A percentile compares a stretch with the other conserved stretches of the same genome.
Evolutionary conservation across 441 rosid genomes (phyloP).

Genomic region (Populus hybrid): DNA sequence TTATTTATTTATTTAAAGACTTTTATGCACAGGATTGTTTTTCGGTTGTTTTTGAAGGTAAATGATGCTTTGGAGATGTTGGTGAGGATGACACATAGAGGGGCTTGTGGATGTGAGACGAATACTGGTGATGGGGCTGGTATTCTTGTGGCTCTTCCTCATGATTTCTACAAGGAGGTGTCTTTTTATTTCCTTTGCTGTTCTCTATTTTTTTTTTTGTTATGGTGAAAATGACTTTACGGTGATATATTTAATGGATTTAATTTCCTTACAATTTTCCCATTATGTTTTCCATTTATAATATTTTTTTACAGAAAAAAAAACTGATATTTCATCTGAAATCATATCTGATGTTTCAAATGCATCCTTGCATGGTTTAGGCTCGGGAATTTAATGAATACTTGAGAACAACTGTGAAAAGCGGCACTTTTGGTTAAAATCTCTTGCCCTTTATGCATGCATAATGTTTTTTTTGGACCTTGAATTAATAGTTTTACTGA

Average conservation of each 20-base stretch:
- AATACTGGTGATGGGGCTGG: slow-evolving; percentile 99
- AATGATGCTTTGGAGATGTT: slow-evolving; percentile 97
- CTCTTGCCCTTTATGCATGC: too few species aligned
- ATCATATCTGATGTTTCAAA: background rate
- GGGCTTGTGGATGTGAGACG: slow-evolving; percentile 98
- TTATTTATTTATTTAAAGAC: background rate
- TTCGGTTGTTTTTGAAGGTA: slow-evolving; percentile 38
- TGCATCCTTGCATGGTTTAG: background rate
- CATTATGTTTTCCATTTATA: background rate
- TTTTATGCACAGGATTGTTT: background rate
- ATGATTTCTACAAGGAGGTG: slow-evolving; percentile 75
- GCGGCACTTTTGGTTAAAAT: background rate
- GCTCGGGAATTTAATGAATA: background rate
- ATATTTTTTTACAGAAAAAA: too few species aligned
- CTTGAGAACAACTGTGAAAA: background rate
- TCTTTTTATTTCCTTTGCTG: background rate
- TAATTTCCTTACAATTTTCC: background rate
- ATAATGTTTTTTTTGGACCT: too few species aligned
- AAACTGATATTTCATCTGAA: background rate
- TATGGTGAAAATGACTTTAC: background rate
- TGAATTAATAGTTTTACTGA: too few species aligned
- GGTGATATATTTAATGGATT: background rate
- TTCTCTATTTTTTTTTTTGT: background rate
- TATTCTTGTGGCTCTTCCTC: slow-evolving; percentile 93
- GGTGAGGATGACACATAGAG: slow-evolving; percentile 96